Percentiles rank a stretch among this genome's conserved stretches.
Conservation (phyloP, 306 rosid species). For the Castanospermum australe region DNA sequence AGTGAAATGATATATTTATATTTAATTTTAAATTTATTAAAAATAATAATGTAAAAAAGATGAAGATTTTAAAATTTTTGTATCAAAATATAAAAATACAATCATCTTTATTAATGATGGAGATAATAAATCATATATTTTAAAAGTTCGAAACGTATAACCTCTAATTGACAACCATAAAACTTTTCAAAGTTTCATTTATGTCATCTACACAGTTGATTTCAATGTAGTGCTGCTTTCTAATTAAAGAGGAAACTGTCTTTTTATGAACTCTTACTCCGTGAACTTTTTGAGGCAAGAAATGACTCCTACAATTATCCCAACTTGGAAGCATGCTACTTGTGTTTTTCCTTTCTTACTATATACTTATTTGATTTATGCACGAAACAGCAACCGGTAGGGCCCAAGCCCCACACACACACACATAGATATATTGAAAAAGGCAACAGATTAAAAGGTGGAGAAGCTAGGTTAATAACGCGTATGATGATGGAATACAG, state of each 20-base stretch:
- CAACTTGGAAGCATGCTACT: not conserved
- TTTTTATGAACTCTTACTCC: slow-evolving; percentile 1
- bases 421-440: not conserved
- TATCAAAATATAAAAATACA: no score
- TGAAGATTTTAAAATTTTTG: no score
- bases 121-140: no score
- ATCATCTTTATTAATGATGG: no score
- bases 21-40: no score
- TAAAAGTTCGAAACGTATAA: no score
- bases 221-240: not conserved
- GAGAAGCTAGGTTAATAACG: slow-evolving; percentile 5
- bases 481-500: slow-evolving; percentile 5
- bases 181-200: not conserved
- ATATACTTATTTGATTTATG: not conserved
- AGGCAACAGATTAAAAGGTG: slow-evolving; percentile 11
- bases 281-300: slow-evolving; percentile 11
- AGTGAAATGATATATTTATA: no score
- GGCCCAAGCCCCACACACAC: not conserved
- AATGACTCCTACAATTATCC: slow-evolving; percentile 4
- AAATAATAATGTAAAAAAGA: no score
- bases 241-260: not conserved
- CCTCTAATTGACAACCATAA: no score
- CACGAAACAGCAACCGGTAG: slow-evolving; percentile 2
- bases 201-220: not conserved
- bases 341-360: slow-evolving; percentile 8